A percentile compares a stretch with the other conserved stretches of the same genome.
These are phyloP conservation scores for Plenodomus lindquistii DNA, from an alignment of 2,329 filamentous ascomycete species.

Conservation along the genomic window DNA sequence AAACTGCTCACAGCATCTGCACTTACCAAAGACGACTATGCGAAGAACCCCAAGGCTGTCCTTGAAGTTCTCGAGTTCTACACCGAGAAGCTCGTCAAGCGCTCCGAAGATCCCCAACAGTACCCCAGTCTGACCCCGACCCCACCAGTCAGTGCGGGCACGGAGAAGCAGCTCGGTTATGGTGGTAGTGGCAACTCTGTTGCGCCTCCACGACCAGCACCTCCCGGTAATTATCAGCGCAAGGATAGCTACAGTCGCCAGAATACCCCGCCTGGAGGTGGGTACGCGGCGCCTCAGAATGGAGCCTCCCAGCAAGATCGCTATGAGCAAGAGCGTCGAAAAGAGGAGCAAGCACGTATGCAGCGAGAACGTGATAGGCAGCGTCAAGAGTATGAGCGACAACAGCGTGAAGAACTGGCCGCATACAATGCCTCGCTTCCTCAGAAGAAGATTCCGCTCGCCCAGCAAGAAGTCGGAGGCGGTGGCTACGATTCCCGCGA, in stretches of 20 bases:
- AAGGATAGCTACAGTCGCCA: constrained; percentile 52
- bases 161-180: constrained; percentile 56
- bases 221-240: constrained; percentile 47
- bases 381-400: constrained; percentile 49
- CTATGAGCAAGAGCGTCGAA: constrained; percentile 31
- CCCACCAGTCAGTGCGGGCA: constrained; percentile 56
- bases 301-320: constrained; percentile 42
- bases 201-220: constrained; percentile 53
- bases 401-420: constrained; percentile 71
- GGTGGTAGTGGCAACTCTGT: constrained; percentile 49
- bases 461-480: constrained; percentile 87
- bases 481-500: constrained; percentile 54
- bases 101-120: constrained; percentile 69
- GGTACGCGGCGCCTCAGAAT: constrained; percentile 36
- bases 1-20: constrained; percentile 94
- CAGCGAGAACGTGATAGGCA: constrained; percentile 47
- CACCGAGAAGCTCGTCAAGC: constrained; percentile 75
- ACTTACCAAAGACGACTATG: constrained; percentile 97
- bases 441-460: constrained; percentile 76
- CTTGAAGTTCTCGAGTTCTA: constrained; percentile 85
- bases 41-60: constrained; percentile 77
- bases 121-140: constrained; percentile 71
- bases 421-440: constrained; percentile 89
- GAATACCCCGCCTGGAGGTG: constrained; percentile 34
- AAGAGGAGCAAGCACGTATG: constrained; percentile 49